Percentiles rank a stretch among this genome's conserved stretches.
phyloP scores from a whole-genome alignment of 2,329 filamentous ascomycete genomes.

The Fusarium pseudoanthophilum region DNA sequence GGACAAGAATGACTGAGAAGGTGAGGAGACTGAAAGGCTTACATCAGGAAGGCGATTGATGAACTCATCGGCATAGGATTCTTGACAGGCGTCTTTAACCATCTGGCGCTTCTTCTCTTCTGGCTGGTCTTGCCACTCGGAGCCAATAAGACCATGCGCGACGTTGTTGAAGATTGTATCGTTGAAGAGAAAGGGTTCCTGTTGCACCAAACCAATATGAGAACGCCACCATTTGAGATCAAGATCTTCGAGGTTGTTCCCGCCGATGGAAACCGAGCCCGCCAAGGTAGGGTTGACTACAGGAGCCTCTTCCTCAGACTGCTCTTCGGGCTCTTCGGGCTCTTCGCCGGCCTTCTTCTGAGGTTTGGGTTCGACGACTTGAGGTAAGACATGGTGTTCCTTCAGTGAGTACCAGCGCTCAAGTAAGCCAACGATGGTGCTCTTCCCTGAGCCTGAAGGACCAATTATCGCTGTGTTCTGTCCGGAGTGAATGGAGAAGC shows the following conservation, averaged over 20 bases:
- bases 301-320: neutral
- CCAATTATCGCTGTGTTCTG: slow-evolving; percentile 77
- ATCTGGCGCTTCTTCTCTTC: slow-evolving; percentile 54
- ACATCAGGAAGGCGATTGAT: slow-evolving; percentile 59
- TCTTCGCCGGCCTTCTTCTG: neutral
- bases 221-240: slow-evolving; percentile 38
- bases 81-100: slow-evolving; percentile 60
- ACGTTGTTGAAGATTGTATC: slow-evolving; percentile 60
- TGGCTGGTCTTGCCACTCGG: slow-evolving; percentile 50
- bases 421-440: slow-evolving; percentile 73
- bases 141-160: slow-evolving; percentile 55
- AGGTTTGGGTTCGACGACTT: slow-evolving; percentile 2
- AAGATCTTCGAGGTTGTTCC: slow-evolving; percentile 23
- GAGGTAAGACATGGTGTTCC: slow-evolving; percentile 20
- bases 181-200: slow-evolving; percentile 67
- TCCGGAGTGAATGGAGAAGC: slow-evolving; percentile 64
- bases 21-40: slow-evolving; percentile 28
- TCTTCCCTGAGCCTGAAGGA: slow-evolving; percentile 75
- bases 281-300: neutral
- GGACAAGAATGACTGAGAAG: rapidly evolving
- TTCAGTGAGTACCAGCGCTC: slow-evolving; percentile 71
- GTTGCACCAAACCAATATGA: slow-evolving; percentile 57
- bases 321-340: neutral
- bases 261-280: slow-evolving; percentile 8
- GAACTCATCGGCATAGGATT: slow-evolving; percentile 65